Base-by-base conservation (phyloP, 1,139 yeast species). In the Lodderomyces elongisporus region DNA sequence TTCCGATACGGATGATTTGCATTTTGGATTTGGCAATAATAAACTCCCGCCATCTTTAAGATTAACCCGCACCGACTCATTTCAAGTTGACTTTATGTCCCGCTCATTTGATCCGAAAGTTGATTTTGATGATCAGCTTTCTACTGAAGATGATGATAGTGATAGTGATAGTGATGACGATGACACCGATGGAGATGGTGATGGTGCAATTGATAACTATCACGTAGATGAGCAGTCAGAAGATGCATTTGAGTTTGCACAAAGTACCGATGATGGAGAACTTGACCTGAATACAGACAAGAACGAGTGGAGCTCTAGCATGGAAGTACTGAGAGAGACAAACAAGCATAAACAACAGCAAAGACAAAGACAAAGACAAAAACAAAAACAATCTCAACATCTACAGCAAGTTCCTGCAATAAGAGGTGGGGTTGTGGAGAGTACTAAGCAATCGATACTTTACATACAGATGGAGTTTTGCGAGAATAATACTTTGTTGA, bases 391-490 rank as follows among this genome's bases (percentile, higher is more conserved):
- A n/a, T n/a, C n/a, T n/a, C n/a, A n/a, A n/a, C n/a, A n/a, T n/a
- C n/a, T n/a, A n/a, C n/a, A n/a, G n/a, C n/a, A n/a, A n/a, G n/a
- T n/a, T n/a, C n/a, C n/a, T n/a, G n/a, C n/a, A n/a, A n/a, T n/a
- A n/a, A n/a, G 26, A 24, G 26, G 14, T 7, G 26, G 14, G 26
- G 14, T 7, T 24, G 26, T 10, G 8, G 26, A 7, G 8, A 24
- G 10, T n/a, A n/a, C 12, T n/a, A 24, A 13, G 26, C 6, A 7
- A 75, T 60, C 89, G 72, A 28, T 66, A 70, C 42, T 93, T 66
- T 68, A 66, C 51, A 91, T 93, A 43, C 98, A 93, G 52, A 93
- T 93, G 99, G 98, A 93, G 54, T 93, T 91, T 52, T 93, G 98
- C 60, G 98, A 93, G 48, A 91, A 91, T 49, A 85, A 85, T 40